Base-by-base conservation (phyloP, 257 asterid genomes). In the Nicotiana tomentosiformis region DNA sequence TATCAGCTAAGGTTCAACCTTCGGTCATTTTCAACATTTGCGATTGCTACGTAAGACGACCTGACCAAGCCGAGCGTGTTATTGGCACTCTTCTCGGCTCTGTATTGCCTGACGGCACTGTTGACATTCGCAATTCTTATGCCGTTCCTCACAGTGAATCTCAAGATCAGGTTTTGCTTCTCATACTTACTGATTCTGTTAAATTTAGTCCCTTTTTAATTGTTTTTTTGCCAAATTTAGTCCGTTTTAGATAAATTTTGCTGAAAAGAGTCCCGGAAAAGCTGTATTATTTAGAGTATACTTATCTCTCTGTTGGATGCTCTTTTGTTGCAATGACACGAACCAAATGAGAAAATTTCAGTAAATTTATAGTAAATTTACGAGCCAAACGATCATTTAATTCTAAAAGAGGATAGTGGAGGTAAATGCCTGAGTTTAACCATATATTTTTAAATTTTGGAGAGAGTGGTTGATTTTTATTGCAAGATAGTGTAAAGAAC, bases 31-130 rank as follows among this genome's bases (percentile, higher is more conserved):
- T 87, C 88, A 95, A 93, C 84, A 93, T 94, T 16, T 91, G 97
- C 70, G 98, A 95, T 84, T 93, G 90, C 83, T 95, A 88, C 70
- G 99, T 95, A 1, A 82, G 98, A 85, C 87, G 99, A 56, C 98
- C 98, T 0, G 99, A 96, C 89, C 97, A 90, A 85, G 88, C 97
- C 11, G 98, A 92, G 62, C 95, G 99, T 57, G 96, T 94, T 20
- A 94, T 96, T 56, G 98, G 99, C 49, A 93, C 98, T 61, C 95
- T 96, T 10, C 95, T 94, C 64, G 99, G 99, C 29, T 96, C 98
- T 18, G 94, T 94, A n/a, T 86, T 96, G 17, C 92, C 97, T 0
- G 98, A 94, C 85, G 99, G 99, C 4, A 90, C 97, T 15, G 90
- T 96, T 11, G 98, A 96, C 39, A 85, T 96, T 66, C 97, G 98